phyloP scores from a whole-genome alignment of 352 stramenopile species.

The Pythium periplocum region DNA sequence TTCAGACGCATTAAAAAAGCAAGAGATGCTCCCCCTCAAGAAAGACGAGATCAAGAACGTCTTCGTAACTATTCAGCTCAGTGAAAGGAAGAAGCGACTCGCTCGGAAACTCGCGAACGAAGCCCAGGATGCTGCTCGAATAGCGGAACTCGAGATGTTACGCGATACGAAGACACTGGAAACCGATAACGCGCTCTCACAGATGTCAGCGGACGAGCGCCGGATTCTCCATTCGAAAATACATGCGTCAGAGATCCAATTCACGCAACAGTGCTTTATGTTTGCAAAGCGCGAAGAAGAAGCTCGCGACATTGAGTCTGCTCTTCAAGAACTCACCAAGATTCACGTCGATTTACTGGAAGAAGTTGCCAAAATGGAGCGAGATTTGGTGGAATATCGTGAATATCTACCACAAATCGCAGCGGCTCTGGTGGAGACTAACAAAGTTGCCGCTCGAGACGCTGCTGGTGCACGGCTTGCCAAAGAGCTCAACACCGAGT shows the following conservation, averaged over 20 bases:
- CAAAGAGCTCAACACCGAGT: conserved; percentile 56
- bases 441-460: conserved; percentile 24
- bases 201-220: conserved; percentile 33
- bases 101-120: conserved; percentile 39
- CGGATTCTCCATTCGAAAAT: conserved; percentile 35
- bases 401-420: conserved; percentile 44
- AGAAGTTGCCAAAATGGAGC: conserved; percentile 57
- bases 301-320: conserved; percentile 55
- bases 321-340: conserved; percentile 55
- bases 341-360: conserved; percentile 61
- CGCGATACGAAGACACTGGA: conserved; percentile 39
- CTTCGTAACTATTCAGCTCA: conserved; percentile 66
- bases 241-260: conserved; percentile 28
- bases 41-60: conserved; percentile 62
- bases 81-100: conserved; percentile 59
- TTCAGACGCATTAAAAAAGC: conserved; percentile 52
- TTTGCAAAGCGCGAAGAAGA: conserved; percentile 72
- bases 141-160: conserved; percentile 49
- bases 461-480: conserved; percentile 46
- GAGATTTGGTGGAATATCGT: conserved; percentile 43
- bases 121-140: conserved; percentile 36
- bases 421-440: conserved; percentile 28
- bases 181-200: conserved; percentile 31
- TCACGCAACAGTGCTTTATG: conserved; percentile 65
- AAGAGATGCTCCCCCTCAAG: conserved; percentile 52